Evolutionary conservation across 192 early-diverging fungal genomes (phyloP), one percentile per base, ranked within the genome.

Genomic region (Cladochytrium replicatum): DNA sequence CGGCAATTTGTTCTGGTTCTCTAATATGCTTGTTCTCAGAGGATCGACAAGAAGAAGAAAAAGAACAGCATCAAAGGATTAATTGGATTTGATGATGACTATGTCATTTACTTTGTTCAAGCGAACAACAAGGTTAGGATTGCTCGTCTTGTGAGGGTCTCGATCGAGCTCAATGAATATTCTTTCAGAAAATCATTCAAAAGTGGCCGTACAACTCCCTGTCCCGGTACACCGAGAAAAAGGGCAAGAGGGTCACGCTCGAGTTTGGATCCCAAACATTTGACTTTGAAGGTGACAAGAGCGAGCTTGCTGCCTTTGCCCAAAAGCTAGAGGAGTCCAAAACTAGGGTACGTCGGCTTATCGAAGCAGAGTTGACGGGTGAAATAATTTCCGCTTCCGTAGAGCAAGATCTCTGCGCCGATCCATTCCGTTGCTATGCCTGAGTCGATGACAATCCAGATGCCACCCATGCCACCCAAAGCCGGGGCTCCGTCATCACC

Each of bases 31-130:
- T 26, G 21, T 1, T n/a, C 0, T 43, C 32, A 67, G 62, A 64
- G 68, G 40, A 32, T 72, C 1, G 69, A 72, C 58, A 75, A 75
- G 57, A 71, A 75, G 60, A 75, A 69, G 46, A 75, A 75, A 41
- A 75, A 75, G 61, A 72, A 75, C 55, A 68, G 50, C 41, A 32
- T 39, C 3, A 72, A 75, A 39, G 66, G 63, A 17, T 45, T 57
- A 3, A 24, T 75, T 34, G 72, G 72, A 3, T 52, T 75, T 25
- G 53, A 55, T 25, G 60, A 68, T 25, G 69, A 75, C 27, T 64
- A 58, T 34, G 38, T 60, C n/a, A 45, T 75, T 5, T 72, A 71
- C 38, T 68, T 75, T 39, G 56, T 69, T 22, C 37, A 56, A 27
- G 60, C 61, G 25, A 15, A n/a, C n/a, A n/a, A n/a, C n/a, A n/a